These are phyloP conservation scores for Xylaria sp. DNA, from an alignment of 2,329 filamentous ascomycete species.

Conservation along the genomic window DNA sequence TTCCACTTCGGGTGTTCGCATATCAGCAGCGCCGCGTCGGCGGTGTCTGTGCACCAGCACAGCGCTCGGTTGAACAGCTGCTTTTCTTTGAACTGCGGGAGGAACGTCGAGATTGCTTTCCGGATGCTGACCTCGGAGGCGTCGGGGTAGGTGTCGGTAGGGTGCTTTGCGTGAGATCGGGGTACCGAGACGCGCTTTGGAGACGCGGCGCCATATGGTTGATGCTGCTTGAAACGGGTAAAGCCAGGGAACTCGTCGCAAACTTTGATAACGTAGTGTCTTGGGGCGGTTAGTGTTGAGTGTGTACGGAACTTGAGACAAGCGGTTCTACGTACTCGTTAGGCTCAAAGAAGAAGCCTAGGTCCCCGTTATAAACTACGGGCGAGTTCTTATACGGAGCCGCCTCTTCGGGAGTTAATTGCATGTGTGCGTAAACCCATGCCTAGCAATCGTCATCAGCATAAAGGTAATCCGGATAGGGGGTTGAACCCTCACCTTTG, in stretches of 20 bases:
- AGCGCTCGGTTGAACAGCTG: slow-evolving; percentile 37
- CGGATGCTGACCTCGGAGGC: slow-evolving; percentile 37
- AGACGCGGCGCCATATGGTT: slow-evolving; percentile 37
- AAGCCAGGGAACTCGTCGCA: slow-evolving; percentile 46
- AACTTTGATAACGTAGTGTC: slow-evolving; percentile 40
- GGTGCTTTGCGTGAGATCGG: slow-evolving; percentile 42
- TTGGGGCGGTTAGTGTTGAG: slow-evolving; percentile 6
- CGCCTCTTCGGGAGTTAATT: slow-evolving; percentile 44
- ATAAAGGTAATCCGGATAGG: not conserved
- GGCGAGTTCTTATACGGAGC: slow-evolving; percentile 45
- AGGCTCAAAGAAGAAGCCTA: slow-evolving; percentile 54
- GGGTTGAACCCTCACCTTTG: slow-evolving; percentile 31
- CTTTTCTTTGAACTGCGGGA: slow-evolving; percentile 36
- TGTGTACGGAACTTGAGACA: not conserved
- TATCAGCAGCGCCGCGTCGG: slow-evolving; percentile 38
- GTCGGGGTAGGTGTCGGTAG: slow-evolving; percentile 42
- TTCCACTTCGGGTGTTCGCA: slow-evolving; percentile 45
- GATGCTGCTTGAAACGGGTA: slow-evolving; percentile 39
- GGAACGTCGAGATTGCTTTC: slow-evolving; percentile 35
- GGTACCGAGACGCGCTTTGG: slow-evolving; percentile 39
- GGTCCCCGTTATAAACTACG: slow-evolving; percentile 49
- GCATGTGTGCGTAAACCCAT: slow-evolving; percentile 51
- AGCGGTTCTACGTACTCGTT: slow-evolving; percentile 39
- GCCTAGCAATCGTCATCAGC: slow-evolving; percentile 34
- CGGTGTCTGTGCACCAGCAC: slow-evolving; percentile 42